phyloP scores from a whole-genome alignment of 805 yeast genomes.

The Candida fluviatilis region DNA sequence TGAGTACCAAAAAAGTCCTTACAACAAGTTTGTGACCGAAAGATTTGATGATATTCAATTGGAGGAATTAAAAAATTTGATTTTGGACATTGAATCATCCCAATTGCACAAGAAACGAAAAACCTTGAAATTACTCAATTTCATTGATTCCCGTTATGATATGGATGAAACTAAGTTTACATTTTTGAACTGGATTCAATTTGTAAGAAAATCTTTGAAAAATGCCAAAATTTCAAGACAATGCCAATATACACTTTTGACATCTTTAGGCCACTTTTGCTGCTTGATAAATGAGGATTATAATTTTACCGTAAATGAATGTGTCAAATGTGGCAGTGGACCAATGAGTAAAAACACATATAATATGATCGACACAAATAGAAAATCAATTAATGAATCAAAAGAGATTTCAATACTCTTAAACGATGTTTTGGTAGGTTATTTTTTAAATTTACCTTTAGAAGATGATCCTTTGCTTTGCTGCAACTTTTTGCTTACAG shows the following conservation, averaged over 20 bases:
- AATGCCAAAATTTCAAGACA: constrained; percentile 8
- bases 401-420: constrained; percentile 21
- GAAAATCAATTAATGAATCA: constrained; percentile 20
- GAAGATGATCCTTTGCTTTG: constrained; percentile 21
- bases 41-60: neutral
- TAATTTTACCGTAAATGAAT: constrained; percentile 24
- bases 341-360: constrained; percentile 21
- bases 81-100: constrained; percentile 2
- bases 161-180: constrained; percentile 6
- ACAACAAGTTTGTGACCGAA: constrained; percentile 5
- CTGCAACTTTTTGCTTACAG: constrained; percentile 42
- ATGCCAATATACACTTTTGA: constrained; percentile 25
- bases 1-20: constrained; percentile 4
- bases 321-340: constrained; percentile 35
- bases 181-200: constrained; percentile 19
- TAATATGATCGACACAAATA: constrained; percentile 15
- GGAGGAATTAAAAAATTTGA: constrained; percentile 1
- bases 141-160: neutral
- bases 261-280: constrained; percentile 39
- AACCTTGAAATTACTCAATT: constrained; percentile 1
- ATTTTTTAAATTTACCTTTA: constrained; percentile 6
- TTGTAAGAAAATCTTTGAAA: constrained; percentile 11
- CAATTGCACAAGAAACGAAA: constrained; percentile 1
- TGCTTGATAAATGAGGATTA: constrained; percentile 39
- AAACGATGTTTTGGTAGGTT: constrained; percentile 13